Evolutionary conservation across 2,329 filamentous ascomycete species (phyloP), one percentile per base, ranked within the genome.

Genomic region (Uncinocarpus reesii): DNA sequence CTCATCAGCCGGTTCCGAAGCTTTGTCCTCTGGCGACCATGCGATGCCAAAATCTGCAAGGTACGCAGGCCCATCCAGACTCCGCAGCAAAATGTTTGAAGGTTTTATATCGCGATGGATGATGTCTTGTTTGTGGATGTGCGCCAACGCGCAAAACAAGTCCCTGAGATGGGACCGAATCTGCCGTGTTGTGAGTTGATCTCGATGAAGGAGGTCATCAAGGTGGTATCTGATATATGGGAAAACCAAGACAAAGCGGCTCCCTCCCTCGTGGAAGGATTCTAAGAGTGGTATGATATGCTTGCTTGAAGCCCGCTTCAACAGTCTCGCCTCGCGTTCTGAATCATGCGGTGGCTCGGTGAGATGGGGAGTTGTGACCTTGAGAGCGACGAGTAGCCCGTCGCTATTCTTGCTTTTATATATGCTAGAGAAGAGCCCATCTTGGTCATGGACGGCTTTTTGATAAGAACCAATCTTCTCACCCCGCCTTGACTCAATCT

Each of bases 71-170:
- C 84, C 85, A 4, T 75, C 70, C 0, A 76, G 69, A 0, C 81
- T 79, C 35, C 75, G 70, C 38, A 95, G 74, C 7, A 95, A 72
- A 29, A 98, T 76, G 46, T 95, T 94, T 0, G 87, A 88, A 0
- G 92, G 92, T 61, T 98, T 98, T 61, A 98, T 71, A 61, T 98
- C 92, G 49, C 92, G 81, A 63, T 98, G 92, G 47, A 98, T 83
- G 50, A 98, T 88, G 6, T 80, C 83, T 20, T 79, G 68, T 6
- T 64, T 57, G 62, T 98, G 92, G 1, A 95, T 71, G 57, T 84
- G 75, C 1, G 68, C 69, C 1, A 98, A 74, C 5, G 79, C 89
- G 2, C 68, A 64, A 60, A 95, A 84, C 5, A 92, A 61, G 56
- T 89, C 81, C 8, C 67, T 66, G 74, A 92, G 63, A 72, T 78